A percentile compares a stretch with the other conserved stretches of the same genome.
These are phyloP conservation scores for Diplotaxis tenuifolia DNA, from an alignment of 345 rosid genomes.

Conservation along the genomic window DNA sequence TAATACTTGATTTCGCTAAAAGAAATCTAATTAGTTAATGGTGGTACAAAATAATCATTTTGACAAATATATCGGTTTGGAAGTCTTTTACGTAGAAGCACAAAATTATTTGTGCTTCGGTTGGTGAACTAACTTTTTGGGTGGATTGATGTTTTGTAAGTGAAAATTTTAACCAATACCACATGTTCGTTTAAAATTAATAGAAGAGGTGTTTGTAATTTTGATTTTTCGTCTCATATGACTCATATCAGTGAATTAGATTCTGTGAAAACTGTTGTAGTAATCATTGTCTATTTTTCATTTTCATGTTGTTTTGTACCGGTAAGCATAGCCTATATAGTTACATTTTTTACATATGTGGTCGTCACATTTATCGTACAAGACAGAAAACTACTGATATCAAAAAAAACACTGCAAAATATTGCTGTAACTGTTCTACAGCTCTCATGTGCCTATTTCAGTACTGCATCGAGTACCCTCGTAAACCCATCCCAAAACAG, in stretches of 20 bases:
- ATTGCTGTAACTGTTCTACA: not conserved
- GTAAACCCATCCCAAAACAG: not conserved
- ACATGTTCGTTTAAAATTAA: no score
- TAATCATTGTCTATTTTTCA: not conserved
- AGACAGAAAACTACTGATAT: no score
- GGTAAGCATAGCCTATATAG: not conserved
- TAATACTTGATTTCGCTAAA: not conserved
- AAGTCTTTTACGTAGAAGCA: constrained; percentile 4
- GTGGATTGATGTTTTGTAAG: not conserved
- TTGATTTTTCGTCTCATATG: not conserved
- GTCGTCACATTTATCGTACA: not conserved
- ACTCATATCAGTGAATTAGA: constrained; percentile 22
- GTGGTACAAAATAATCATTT: constrained; percentile 3
- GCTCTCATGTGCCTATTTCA: constrained; percentile 4
- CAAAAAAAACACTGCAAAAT: constrained; percentile 1
- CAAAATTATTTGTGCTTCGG: constrained; percentile 14
- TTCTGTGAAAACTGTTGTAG: constrained; percentile 8
- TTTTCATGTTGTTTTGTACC: not conserved
- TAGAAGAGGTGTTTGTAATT: not conserved
- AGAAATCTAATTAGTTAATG: not conserved
- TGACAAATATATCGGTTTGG: not conserved
- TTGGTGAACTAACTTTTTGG: constrained; percentile 4
- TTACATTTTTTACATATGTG: not conserved
- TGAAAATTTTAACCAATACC: no score
- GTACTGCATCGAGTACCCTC: not conserved